Evolutionary conservation across 2,329 filamentous ascomycete species (phyloP), one percentile per base, ranked within the genome.

Genomic region (Colletotrichum ledebouriae): DNA sequence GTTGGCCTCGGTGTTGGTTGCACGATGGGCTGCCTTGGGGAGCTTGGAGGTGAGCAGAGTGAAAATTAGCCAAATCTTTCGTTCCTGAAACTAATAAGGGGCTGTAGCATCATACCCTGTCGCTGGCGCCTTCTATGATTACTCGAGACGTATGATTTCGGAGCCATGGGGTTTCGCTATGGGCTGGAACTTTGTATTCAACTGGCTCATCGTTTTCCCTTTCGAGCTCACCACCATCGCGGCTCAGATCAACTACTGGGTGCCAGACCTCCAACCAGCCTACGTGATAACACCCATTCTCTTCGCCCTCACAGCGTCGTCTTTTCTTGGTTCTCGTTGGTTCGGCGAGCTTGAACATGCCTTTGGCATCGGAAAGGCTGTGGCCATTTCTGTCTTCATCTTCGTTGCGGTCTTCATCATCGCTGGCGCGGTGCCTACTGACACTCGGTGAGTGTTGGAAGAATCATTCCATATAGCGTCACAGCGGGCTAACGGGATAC

Each of bases 311-410:
- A 73, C 76, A 6, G 63, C 77, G 20, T 81, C 84, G 59, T 81
- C 84, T 59, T 73, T 83, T 33, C 83, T 83, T 52, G 85, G 85
- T 1, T 82, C 85, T 7, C 76, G 73, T 47, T 80, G 80, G 70
- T 84, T 80, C 69, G 82, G 75, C 70, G 83, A 81, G 75, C 81
- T 85, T 41, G 86, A 88, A 73, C 86, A 87, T 63, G 71, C 82
- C 15, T 82, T 88, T n/a, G 81, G 81, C 34, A 76, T 83, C 10
- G 80, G 86, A 67, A 88, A 88, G 73, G 79, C 87, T 65, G 67
- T 79, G 34, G 85, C 86, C 37, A 79, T 85, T 71, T 76, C 84
- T 25, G 84, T 85, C 17, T 90, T 90, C 76, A 86, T 89, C 69
- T 78, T 89, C 62, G 78, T 87, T 4, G 85, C 84, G 15, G 83